phyloP scores from a whole-genome alignment of 2,329 filamentous ascomycete species.

The Neonectria punicea region DNA sequence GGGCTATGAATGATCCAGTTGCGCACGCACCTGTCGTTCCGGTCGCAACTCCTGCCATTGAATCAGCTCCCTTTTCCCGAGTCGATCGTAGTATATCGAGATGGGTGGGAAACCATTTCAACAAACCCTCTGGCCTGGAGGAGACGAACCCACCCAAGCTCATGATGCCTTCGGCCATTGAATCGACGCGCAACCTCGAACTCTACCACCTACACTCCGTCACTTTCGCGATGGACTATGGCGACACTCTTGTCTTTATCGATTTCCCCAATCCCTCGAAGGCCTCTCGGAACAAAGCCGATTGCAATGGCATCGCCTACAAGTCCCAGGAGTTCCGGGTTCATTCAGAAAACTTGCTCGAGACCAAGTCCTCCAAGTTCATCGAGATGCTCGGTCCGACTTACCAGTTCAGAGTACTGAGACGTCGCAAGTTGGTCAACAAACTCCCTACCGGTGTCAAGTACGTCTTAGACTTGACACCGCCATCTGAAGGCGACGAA shows the following conservation, averaged over 20 bases:
- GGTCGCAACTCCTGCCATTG: too few relatives aligned
- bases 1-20: background rate
- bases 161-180: conserved; percentile 30
- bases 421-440: conserved; percentile 50
- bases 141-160: conserved; percentile 7
- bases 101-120: conserved; percentile 32
- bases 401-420: conserved; percentile 52
- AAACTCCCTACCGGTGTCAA: conserved; percentile 57
- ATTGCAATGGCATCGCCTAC: conserved; percentile 51
- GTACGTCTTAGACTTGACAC: conserved; percentile 72
- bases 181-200: conserved; percentile 39
- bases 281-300: conserved; percentile 32
- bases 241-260: conserved; percentile 59
- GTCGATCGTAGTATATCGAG: conserved; percentile 18
- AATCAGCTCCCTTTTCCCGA: background rate
- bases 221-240: conserved; percentile 43
- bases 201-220: conserved; percentile 43
- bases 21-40: background rate
- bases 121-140: conserved; percentile 20
- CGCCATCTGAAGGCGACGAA: conserved; percentile 70
- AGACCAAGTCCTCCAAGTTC: conserved; percentile 60
- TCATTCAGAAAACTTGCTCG: conserved; percentile 57
- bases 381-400: conserved; percentile 55
- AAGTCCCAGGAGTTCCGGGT: conserved; percentile 54
- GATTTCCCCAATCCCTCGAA: conserved; percentile 47